A percentile compares a stretch with the other conserved stretches of the same genome.
Conservation (phyloP, 176 grass and related monocot genomes). For the Aegilops speltoides region DNA sequence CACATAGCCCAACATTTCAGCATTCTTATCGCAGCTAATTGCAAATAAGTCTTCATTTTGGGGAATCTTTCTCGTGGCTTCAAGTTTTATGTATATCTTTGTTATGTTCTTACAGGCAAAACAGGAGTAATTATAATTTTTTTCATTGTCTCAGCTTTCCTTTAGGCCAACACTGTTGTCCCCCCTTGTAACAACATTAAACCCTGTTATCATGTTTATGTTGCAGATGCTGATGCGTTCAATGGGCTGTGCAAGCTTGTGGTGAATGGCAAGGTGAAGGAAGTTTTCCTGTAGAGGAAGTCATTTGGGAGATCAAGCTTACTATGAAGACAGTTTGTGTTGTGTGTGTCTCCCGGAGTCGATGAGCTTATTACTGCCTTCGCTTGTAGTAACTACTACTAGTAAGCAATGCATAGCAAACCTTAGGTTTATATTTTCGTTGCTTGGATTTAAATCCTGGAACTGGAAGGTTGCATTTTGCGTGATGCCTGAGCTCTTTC, state of each 20-base stretch:
- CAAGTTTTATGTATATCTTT: not conserved
- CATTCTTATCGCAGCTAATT: not conserved
- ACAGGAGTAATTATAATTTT: not conserved
- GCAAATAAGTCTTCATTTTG: not conserved
- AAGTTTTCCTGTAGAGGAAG: slow-evolving; percentile 60
- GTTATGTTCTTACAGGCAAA: not conserved
- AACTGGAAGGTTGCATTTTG: not conserved
- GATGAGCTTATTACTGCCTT: not conserved
- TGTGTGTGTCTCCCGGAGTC: not conserved
- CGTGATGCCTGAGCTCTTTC: not conserved
- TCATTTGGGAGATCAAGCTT: slow-evolving; percentile 2
- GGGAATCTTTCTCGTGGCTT: not conserved
- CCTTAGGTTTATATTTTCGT: slow-evolving; percentile 15
- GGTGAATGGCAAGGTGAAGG: slow-evolving; percentile 62
- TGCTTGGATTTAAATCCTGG: not conserved
- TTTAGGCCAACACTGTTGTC: not conserved
- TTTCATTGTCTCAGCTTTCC: not conserved
- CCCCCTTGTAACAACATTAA: not conserved
- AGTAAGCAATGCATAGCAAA: not conserved
- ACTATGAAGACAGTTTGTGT: not conserved
- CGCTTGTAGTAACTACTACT: not conserved
- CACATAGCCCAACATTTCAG: not conserved
- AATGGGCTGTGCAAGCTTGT: slow-evolving; percentile 78
- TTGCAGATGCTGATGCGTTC: slow-evolving; percentile 53
- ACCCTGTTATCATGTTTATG: slow-evolving; percentile 28